Conservation (phyloP, 2,329 filamentous ascomycete species). For the Colletotrichum godetiae region DNA sequence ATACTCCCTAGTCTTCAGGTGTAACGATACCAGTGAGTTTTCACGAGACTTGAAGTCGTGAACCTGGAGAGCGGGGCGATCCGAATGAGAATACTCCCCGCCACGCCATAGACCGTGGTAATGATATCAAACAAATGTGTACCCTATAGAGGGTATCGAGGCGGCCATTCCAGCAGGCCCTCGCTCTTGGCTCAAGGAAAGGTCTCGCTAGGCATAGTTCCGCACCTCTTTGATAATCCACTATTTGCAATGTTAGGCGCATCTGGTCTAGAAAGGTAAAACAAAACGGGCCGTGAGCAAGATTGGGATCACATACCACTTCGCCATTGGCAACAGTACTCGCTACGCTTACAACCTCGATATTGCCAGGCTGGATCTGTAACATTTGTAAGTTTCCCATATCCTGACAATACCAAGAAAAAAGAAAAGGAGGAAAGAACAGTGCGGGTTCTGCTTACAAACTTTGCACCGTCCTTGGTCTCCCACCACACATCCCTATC, state of each 20-base stretch:
- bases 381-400: not conserved
- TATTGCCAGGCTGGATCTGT: conserved; percentile 80
- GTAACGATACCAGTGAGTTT: no score
- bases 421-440: no score
- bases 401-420: not conserved
- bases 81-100: no score
- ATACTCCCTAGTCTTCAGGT: no score
- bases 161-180: not conserved
- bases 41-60: no score
- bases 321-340: conserved; percentile 88
- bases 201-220: conserved; percentile 49
- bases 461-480: conserved; percentile 72
- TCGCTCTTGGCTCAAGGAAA: not conserved
- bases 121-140: no score
- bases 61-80: no score
- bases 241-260: conserved; percentile 41
- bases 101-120: no score
- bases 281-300: not conserved
- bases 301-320: conserved; percentile 60
- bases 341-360: conserved; percentile 81
- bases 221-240: conserved; percentile 75
- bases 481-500: conserved; percentile 86
- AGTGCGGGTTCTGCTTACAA: conserved; percentile 59
- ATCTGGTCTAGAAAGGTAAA: not conserved
- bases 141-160: no score